Conservation (phyloP, 352 stramenopile genomes). For the Bremia lactucae region DNA sequence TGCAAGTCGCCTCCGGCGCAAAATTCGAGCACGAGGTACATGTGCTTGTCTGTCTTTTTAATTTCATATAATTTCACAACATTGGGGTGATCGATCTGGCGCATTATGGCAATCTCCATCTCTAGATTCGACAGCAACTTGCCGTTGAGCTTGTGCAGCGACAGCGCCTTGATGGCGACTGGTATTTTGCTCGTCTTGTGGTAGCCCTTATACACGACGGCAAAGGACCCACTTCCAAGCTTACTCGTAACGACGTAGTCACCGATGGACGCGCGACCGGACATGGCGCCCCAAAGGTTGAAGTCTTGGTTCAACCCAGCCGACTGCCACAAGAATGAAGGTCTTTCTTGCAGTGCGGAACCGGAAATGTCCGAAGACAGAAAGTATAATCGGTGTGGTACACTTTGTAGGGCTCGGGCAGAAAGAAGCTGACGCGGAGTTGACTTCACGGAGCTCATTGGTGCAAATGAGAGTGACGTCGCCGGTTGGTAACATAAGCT, state of each 20-base stretch:
- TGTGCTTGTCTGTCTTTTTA: slow-evolving; percentile 90
- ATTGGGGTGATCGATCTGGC: slow-evolving; percentile 91
- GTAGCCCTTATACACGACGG: slow-evolving; percentile 81
- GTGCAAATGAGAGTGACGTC: not conserved
- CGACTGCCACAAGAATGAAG: slow-evolving; percentile 1
- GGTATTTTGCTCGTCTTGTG: slow-evolving; percentile 58
- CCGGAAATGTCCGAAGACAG: slow-evolving; percentile 9
- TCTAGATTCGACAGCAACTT: slow-evolving; percentile 95
- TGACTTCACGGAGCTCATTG: slow-evolving; percentile 1
- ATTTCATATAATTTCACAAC: slow-evolving; percentile 95
- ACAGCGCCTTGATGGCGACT: slow-evolving; percentile 93
- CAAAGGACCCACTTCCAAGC: slow-evolving; percentile 90
- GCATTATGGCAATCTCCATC: slow-evolving; percentile 94
- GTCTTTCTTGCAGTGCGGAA: slow-evolving; percentile 12
- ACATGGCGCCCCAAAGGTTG: slow-evolving; percentile 21
- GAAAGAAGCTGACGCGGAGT: slow-evolving; percentile 2
- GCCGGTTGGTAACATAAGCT: not conserved
- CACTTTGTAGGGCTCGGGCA: slow-evolving; percentile 3
- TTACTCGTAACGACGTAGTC: slow-evolving; percentile 86
- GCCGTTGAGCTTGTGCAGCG: slow-evolving; percentile 87
- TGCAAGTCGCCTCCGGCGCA: slow-evolving; percentile 94
- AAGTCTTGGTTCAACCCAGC: slow-evolving; percentile 3
- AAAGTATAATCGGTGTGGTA: slow-evolving; percentile 1
- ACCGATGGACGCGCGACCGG: slow-evolving; percentile 45
- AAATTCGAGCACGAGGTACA: slow-evolving; percentile 96